Evolutionary conservation across 1,284 basidiomycete genomes (phyloP).

Genomic region (Exsudoporus floridanus): DNA sequence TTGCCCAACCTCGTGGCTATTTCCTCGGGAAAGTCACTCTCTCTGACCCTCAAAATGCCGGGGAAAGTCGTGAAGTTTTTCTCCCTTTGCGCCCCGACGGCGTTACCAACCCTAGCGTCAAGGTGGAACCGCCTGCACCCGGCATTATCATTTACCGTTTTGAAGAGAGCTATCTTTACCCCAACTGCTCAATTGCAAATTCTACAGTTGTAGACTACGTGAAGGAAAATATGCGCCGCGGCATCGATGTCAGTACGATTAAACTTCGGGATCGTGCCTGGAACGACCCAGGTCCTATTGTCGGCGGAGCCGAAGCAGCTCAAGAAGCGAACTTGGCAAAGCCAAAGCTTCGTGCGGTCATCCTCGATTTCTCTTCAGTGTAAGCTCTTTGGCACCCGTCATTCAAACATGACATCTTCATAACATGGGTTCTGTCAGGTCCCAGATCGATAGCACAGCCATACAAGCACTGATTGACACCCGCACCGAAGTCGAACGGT

Average conservation of each 20-base stretch:
- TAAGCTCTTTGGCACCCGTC: constrained; percentile 39
- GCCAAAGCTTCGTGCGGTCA: constrained; percentile 79
- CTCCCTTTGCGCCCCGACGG: constrained; percentile 70
- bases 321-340: constrained; percentile 54
- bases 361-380: constrained; percentile 91
- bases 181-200: constrained; percentile 84
- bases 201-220: constrained; percentile 79
- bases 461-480: constrained; percentile 91
- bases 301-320: constrained; percentile 48
- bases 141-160: constrained; percentile 93
- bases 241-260: constrained; percentile 67
- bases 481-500: constrained; percentile 82
- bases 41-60: constrained; percentile 34
- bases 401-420: background rate
- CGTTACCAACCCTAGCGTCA: constrained; percentile 69
- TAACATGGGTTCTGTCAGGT: constrained; percentile 39
- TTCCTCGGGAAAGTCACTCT: constrained; percentile 82
- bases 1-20: constrained; percentile 89
- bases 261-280: constrained; percentile 80
- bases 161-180: constrained; percentile 93
- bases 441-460: constrained; percentile 84
- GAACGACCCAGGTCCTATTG: constrained; percentile 87
- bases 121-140: constrained; percentile 77
- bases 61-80: constrained; percentile 73
- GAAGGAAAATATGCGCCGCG: constrained; percentile 75